Percentiles rank a stretch among this genome's conserved stretches.
Conservation (phyloP, 305 asterid genomes). For the Fraxinus latifolia region DNA sequence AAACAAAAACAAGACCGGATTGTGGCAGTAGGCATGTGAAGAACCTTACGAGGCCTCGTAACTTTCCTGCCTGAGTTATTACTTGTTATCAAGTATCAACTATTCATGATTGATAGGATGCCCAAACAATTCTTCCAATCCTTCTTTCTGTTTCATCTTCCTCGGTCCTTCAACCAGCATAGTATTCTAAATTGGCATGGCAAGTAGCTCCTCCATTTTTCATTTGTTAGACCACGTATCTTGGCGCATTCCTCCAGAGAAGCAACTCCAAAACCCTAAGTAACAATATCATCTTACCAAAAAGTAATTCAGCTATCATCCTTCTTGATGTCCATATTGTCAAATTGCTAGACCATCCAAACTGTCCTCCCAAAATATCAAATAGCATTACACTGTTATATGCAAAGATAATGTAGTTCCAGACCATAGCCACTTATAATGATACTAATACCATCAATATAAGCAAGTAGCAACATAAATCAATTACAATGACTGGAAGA, state of each 20-base stretch:
- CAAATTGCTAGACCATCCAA: not conserved
- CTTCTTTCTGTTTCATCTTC: not conserved
- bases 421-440: not conserved
- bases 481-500: not conserved
- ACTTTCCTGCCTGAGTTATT: not conserved
- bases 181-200: not conserved
- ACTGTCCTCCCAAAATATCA: not conserved
- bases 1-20: not conserved
- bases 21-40: not conserved
- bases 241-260: not conserved
- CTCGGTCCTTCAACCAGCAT: not conserved
- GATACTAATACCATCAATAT: not conserved
- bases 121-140: not conserved
- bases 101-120: not conserved
- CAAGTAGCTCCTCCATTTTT: not conserved
- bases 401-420: not conserved
- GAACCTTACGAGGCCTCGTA: not conserved
- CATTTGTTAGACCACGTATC: not conserved
- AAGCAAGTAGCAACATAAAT: not conserved
- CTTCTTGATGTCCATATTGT: not conserved
- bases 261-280: not conserved
- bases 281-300: not conserved
- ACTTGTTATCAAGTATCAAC: not conserved
- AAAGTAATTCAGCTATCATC: not conserved
- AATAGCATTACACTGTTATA: not conserved